Base-by-base conservation (phyloP, 2,329 filamentous ascomycete genomes). In the Alternaria dauci region DNA sequence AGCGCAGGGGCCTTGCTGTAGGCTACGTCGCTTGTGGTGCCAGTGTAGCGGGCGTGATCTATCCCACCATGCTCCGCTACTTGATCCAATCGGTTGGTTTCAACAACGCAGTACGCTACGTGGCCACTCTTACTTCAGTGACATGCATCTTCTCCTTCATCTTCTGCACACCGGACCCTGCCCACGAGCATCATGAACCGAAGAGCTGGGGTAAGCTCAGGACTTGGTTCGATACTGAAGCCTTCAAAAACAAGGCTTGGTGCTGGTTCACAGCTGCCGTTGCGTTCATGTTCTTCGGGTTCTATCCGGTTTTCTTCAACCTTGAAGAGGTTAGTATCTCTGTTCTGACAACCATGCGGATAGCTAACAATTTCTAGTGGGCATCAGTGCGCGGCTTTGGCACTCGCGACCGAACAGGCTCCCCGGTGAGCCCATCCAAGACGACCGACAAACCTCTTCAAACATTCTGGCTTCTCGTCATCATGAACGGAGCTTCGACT, bases 281-380 rank as follows among this genome's bases (percentile, higher is more conserved):
- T n/a, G 75, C 78, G 2, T 81, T 82, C 62, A 73, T 84, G 47
- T 85, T 84, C 75, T 78, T 84, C 50, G 83, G 83, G 23, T 85
- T 84, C 69, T 85, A 85, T 61, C 79, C 81, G 3, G 73, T 85
- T 20, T 84, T 84, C 73, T 85, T 85, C 76, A 84, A 83, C 61
- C 78, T 85, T 30, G 82, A 84, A 68, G 83, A 84, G 71, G 78
- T 79, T 69, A 61, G 73, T 68, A 25, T 12, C 11, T 18, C 14
- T 36, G 2, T 44, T 30, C 1, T 11, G 3, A n/a, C 5, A 9
- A 4, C 4, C n/a, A 18, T 36, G 6, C 18, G 46, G n/a, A 46
- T 14, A 39, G 18, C 68, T 75, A 56, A 75, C 59, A 44, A 18
- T 28, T 25, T 25, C 26, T 20, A 80, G 73, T 85, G 83, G 83